Percentiles rank a stretch among this genome's conserved stretches.
These are phyloP conservation scores for Boechera divaricarpa DNA, from an alignment of 345 rosid genomes.

Conservation along the genomic window DNA sequence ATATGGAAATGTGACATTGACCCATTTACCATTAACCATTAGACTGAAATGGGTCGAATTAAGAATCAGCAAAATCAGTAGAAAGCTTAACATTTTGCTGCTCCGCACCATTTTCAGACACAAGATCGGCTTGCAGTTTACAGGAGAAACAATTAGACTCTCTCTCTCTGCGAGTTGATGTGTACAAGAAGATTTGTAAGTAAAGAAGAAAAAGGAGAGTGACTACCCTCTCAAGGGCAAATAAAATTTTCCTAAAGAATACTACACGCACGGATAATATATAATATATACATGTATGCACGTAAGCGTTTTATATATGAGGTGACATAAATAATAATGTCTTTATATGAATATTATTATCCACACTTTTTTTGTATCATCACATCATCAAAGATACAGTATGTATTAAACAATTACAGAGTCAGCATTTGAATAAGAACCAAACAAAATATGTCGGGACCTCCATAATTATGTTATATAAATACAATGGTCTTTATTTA, in stretches of 20 bases:
- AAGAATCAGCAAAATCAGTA: conserved; percentile 55
- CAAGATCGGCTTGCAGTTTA: conserved; percentile 23
- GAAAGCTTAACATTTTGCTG: conserved; percentile 45
- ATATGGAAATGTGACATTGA: conserved; percentile 38
- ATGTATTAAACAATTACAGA: conserved; percentile 25
- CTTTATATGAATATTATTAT: background rate
- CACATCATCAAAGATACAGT: conserved; percentile 41
- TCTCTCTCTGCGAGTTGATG: conserved; percentile 19
- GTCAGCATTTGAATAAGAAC: conserved; percentile 36
- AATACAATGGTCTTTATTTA: too few relatives aligned
- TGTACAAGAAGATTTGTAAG: conserved; percentile 32
- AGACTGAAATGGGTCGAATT: conserved; percentile 57
- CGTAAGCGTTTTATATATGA: conserved; percentile 33
- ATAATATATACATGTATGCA: conserved; percentile 17
- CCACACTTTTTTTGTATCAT: conserved; percentile 29
- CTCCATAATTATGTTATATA: conserved; percentile 10
- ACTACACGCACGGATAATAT: conserved; percentile 34
- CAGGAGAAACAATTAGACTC: conserved; percentile 31
- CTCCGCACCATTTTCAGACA: conserved; percentile 45
- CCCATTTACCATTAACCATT: conserved; percentile 62
- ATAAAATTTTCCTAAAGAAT: conserved; percentile 27
- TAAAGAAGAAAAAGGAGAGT: conserved; percentile 29
- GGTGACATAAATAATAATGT: conserved; percentile 31
- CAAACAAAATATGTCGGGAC: conserved; percentile 37
- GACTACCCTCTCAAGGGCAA: conserved; percentile 26